Percentiles rank a stretch among this genome's conserved stretches.
Evolutionary conservation across 176 grass and related monocot species (phyloP).

Genomic region (Saccharum spontaneum): DNA sequence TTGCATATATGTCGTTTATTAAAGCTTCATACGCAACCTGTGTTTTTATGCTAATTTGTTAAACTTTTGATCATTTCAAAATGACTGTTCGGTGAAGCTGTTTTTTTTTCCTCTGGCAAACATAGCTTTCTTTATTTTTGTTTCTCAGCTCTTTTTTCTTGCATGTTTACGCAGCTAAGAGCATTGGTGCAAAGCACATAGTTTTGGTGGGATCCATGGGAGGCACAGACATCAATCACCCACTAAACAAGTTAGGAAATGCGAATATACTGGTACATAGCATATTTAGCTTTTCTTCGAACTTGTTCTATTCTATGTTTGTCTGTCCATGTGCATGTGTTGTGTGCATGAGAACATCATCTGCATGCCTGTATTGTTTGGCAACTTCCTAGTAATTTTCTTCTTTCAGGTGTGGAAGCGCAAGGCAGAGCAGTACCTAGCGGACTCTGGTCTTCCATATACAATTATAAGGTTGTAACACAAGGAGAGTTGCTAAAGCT

Average conservation of each 20-base stretch:
- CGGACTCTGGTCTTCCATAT: conserved; percentile 78
- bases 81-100: not conserved
- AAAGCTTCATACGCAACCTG: not conserved
- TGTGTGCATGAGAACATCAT: not conserved
- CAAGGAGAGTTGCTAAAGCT: not conserved
- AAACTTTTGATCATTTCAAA: not conserved
- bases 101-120: too few species aligned
- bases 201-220: conserved; percentile 93
- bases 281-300: not conserved
- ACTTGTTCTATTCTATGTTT: not conserved
- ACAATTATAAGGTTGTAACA: conserved; percentile 79
- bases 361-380: not conserved
- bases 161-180: conserved; percentile 50
- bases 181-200: conserved; percentile 73
- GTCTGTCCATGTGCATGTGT: not conserved
- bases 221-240: conserved; percentile 84
- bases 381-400: not conserved
- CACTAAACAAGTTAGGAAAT: conserved; percentile 83
- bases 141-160: not conserved
- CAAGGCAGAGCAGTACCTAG: conserved; percentile 88
- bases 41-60: not conserved
- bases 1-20: conserved; percentile 5
- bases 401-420: conserved; percentile 73
- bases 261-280: conserved; percentile 71
- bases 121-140: not conserved